Percentiles rank a stretch among this genome's conserved stretches.
phyloP scores from a whole-genome alignment of 2,329 filamentous ascomycete species.

The Catunica adiposa region DNA sequence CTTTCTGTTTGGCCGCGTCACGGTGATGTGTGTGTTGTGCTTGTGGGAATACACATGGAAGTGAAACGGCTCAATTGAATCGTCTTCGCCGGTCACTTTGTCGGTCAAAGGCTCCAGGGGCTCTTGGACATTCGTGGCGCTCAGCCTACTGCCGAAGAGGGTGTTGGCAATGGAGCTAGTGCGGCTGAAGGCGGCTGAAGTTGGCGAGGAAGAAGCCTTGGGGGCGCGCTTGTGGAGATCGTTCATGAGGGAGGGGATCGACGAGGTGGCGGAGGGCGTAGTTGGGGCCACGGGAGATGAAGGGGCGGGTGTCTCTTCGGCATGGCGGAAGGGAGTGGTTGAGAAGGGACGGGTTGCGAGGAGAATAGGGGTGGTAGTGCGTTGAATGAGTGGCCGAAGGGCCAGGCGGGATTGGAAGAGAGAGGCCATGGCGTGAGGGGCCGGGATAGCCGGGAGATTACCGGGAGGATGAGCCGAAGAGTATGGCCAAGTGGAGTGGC shows the following conservation, averaged over 20 bases:
- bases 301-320: constrained; percentile 2
- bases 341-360: constrained; percentile 16
- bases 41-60: constrained; percentile 75
- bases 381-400: constrained; percentile 9
- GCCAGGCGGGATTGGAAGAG: constrained; percentile 12
- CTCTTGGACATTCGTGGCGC: background rate
- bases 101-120: constrained; percentile 9
- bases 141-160: constrained; percentile 7
- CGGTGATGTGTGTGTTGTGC: constrained; percentile 90
- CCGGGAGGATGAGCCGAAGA: background rate
- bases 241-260: constrained; percentile 7
- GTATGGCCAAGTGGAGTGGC: background rate
- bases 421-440: constrained; percentile 11
- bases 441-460: background rate
- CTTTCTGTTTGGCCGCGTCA: constrained; percentile 65
- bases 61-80: constrained; percentile 51
- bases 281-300: background rate
- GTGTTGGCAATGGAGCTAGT: background rate
- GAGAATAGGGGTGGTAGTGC: constrained; percentile 5
- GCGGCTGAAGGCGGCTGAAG: background rate
- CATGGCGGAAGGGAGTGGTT: constrained; percentile 15
- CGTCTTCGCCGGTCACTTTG: constrained; percentile 13
- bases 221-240: constrained; percentile 1
- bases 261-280: background rate
- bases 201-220: background rate